Percentiles rank a stretch among this genome's conserved stretches.
Evolutionary conservation across 805 yeast genomes (phyloP).

Genomic region (Wickerhamiella qilinensis): DNA sequence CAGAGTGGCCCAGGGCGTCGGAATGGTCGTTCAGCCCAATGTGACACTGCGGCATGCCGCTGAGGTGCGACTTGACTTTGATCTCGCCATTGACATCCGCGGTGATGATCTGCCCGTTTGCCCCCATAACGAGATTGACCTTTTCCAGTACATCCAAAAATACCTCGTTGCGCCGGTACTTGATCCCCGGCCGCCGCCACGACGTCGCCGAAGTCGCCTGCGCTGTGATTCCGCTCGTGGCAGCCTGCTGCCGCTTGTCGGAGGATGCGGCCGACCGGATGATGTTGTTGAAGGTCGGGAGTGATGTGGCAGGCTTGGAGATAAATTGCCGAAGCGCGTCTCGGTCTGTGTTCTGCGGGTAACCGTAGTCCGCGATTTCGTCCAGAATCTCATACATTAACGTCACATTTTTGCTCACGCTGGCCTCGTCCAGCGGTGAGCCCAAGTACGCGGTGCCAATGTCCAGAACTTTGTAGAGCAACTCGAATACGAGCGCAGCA

Average conservation of each 20-base stretch:
- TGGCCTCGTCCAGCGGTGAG: conserved; percentile 29
- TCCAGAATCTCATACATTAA: conserved; percentile 63
- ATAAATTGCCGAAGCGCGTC: conserved; percentile 26
- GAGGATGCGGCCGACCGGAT: background rate
- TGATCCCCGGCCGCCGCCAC: conserved; percentile 59
- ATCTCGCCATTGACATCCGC: conserved; percentile 67
- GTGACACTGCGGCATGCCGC: conserved; percentile 73
- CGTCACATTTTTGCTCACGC: conserved; percentile 49
- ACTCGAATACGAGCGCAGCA: conserved; percentile 66
- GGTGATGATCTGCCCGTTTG: conserved; percentile 40
- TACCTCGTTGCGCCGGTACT: conserved; percentile 69
- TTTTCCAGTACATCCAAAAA: conserved; percentile 62
- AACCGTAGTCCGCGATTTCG: conserved; percentile 63
- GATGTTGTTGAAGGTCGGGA: background rate
- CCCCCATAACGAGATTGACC: conserved; percentile 50
- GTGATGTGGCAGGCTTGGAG: conserved; percentile 11
- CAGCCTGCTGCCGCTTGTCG: background rate
- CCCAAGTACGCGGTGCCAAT: conserved; percentile 33
- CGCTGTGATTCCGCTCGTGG: conserved; percentile 15
- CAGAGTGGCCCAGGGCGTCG: conserved; percentile 11
- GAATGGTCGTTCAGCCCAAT: conserved; percentile 56
- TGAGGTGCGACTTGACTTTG: conserved; percentile 49
- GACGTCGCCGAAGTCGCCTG: conserved; percentile 31
- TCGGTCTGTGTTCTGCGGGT: conserved; percentile 49
- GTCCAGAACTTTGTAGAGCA: conserved; percentile 43